Evolutionary conservation across 2,329 filamentous ascomycete genomes (phyloP), one percentile per base, ranked within the genome.

Genomic region (Pestalotiopsis sp.): DNA sequence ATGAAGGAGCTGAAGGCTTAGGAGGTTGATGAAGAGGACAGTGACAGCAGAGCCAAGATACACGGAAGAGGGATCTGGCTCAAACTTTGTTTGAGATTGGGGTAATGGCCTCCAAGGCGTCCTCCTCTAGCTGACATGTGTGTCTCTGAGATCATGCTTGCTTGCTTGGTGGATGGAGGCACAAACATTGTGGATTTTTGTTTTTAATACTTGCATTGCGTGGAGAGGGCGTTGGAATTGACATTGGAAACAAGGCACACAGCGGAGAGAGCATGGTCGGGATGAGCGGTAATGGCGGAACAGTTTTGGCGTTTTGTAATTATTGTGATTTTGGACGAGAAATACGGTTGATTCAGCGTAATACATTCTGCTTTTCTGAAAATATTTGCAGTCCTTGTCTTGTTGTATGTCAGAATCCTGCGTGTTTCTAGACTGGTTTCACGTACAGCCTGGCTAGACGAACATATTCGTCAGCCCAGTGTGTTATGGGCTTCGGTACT

Each of bases 1-100:
- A 82, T 86, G 73, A 83, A 81, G 72, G 88, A 91, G 78, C 80
- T 91, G 72, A 92, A 91, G 81, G 83, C 79, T 66, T 84, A 62
- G 59, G 27, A 27, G 25, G 55, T 61, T 17, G 71, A 75, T 4
- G 31, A 31, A 3, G 25, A 2, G 23, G n/a, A n/a, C 9, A 17
- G 41, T 7, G n/a, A n/a, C 7, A 17, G 41, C n/a, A 17, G 25
- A 41, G 13, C 23, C 9, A 27, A 66, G 23, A 62, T 17, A 23
- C 14, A 3, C 14, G 59, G 59, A 12, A 64, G 62, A 23, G 49
- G 11, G 62, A 31, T 52, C 17, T 64, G 39, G 38, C 38, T 49
- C n/a, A 45, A 39, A 39, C 62, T n/a, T 49, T 52, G 38, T 27
- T 52, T 25, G 27, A 62, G 27, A 14, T 13, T 23, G 14, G 41